Evolutionary conservation across 2,329 filamentous ascomycete genomes (phyloP), one percentile per base, ranked within the genome.

Genomic region (Orbilia brochopaga): DNA sequence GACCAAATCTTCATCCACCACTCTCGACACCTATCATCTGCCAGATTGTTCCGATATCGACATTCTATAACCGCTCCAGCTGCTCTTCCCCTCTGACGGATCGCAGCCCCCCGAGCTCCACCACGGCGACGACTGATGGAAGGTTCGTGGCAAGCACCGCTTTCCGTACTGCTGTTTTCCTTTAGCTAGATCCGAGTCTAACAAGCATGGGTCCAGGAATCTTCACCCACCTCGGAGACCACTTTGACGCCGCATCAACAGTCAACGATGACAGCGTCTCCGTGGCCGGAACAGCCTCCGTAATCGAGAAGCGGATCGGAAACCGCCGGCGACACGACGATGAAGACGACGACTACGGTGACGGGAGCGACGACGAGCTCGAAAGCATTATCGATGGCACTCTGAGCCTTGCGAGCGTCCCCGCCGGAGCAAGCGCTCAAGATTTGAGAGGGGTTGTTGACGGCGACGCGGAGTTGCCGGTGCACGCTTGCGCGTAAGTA

Each of bases 401-500:
- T 69, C 86, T 89, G 78, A 88, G 86, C 77, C 82, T 96, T 78
- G 89, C 90, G 48, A 97, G 92, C 78, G 88, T 90, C 76, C 87
- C 91, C 7, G 85, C 92, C 88, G 79, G 88, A 87, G 76, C 88
- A 87, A 57, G 78, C 87, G 74, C 85, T 83, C 76, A 76, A 24
- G 69, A 69, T 8, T 66, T 64, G 11, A 74, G 81, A 81, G 75
- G 78, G 80, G 58, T 80, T 78, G 54, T 76, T 79, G 73, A 82
- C 83, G 76, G 78, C 8, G 90, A 95, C 76, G 92, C 92, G 78
- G 91, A 96, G 80, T 86, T 97, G 60, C 94, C 94, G 24, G 83
- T 90, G 74, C 94, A 99, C 83, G 94, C 95, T 75, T 99, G 93
- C 89, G 91, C 92, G 88, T 96, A 87, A 82, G 90, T 87, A 57